Percentiles rank a stretch among this genome's conserved stretches.
phyloP scores from a whole-genome alignment of 352 stramenopile species.

The Phytophthora foliorum region DNA sequence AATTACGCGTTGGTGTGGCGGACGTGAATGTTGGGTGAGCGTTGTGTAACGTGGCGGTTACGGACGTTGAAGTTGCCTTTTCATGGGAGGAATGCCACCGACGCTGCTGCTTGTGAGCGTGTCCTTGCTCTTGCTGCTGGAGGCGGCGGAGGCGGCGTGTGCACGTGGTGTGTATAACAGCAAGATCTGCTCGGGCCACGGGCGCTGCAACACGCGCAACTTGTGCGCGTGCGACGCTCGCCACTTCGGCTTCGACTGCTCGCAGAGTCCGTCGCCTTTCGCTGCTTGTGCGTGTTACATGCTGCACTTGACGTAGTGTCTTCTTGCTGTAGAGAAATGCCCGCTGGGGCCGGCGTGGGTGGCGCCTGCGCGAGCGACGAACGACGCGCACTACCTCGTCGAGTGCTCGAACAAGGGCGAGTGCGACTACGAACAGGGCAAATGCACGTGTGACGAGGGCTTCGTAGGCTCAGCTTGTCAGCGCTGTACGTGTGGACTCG shows the following conservation, averaged over 20 bases:
- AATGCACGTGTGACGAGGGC: slow-evolving; percentile 71
- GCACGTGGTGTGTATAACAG: slow-evolving; percentile 56
- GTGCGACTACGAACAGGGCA: slow-evolving; percentile 62
- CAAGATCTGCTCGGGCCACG: slow-evolving; percentile 71
- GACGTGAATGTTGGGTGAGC: background rate
- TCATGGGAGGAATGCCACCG: too few relatives aligned
- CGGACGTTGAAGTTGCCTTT: slow-evolving; percentile 18
- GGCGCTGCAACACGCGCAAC: slow-evolving; percentile 55
- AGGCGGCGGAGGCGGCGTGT: slow-evolving; percentile 34
- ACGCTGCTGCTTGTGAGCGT: background rate
- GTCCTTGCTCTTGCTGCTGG: slow-evolving; percentile 11
- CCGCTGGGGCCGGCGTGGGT: slow-evolving; percentile 68
- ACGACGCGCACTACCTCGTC: slow-evolving; percentile 69
- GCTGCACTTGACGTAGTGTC: background rate
- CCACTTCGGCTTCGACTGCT: slow-evolving; percentile 72
- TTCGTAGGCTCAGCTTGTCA: slow-evolving; percentile 81
- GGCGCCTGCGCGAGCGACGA: slow-evolving; percentile 52
- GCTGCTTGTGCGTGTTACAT: background rate
- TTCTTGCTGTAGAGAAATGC: slow-evolving; percentile 43
- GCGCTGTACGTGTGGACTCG: slow-evolving; percentile 47
- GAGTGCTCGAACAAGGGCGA: slow-evolving; percentile 85
- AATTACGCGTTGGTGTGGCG: slow-evolving; percentile 4
- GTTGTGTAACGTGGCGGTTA: background rate
- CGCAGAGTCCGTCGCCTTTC: slow-evolving; percentile 44
- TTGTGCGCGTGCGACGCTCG: slow-evolving; percentile 64